A percentile compares a stretch with the other conserved stretches of the same genome.
Evolutionary conservation across 1,284 basidiomycete genomes (phyloP).

Genomic region (Ustilago shanxiensis): DNA sequence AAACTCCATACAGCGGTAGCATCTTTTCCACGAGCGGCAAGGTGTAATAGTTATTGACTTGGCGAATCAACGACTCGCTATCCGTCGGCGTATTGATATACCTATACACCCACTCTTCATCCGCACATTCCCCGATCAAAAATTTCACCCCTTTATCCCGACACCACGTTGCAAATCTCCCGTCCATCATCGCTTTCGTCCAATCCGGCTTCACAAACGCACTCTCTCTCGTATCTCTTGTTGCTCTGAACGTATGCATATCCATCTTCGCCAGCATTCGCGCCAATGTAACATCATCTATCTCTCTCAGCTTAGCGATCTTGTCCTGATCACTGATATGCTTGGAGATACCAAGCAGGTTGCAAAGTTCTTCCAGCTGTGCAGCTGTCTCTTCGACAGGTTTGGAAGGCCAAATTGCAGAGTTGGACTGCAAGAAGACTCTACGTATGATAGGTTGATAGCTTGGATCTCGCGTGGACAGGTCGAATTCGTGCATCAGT

Average conservation of each 20-base stretch:
- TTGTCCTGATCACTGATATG: constrained; percentile 21
- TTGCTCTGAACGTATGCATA: constrained; percentile 54
- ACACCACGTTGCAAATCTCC: constrained; percentile 43
- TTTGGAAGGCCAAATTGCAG: constrained; percentile 49
- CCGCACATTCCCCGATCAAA: constrained; percentile 45
- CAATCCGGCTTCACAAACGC: constrained; percentile 47
- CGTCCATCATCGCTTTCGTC: constrained; percentile 47
- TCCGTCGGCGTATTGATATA: constrained; percentile 47
- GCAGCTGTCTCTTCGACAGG: constrained; percentile 27
- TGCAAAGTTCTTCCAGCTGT: constrained; percentile 45
- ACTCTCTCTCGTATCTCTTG: constrained; percentile 17
- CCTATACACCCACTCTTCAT: constrained; percentile 50
- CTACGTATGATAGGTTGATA: constrained; percentile 46
- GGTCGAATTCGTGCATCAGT: constrained; percentile 64
- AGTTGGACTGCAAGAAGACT: constrained; percentile 48
- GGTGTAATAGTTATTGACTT: constrained; percentile 56
- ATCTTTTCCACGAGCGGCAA: constrained; percentile 31
- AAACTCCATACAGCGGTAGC: constrained; percentile 33
- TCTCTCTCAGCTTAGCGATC: constrained; percentile 28
- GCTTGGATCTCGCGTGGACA: constrained; percentile 3
- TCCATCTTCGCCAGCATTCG: constrained; percentile 27
- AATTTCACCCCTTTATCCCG: constrained; percentile 23
- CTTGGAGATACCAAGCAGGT: constrained; percentile 16
- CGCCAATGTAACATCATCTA: constrained; percentile 28
- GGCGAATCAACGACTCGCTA: constrained; percentile 15